phyloP scores from a whole-genome alignment of 169 alveolate species.

The Besnoitia besnoiti region DNA sequence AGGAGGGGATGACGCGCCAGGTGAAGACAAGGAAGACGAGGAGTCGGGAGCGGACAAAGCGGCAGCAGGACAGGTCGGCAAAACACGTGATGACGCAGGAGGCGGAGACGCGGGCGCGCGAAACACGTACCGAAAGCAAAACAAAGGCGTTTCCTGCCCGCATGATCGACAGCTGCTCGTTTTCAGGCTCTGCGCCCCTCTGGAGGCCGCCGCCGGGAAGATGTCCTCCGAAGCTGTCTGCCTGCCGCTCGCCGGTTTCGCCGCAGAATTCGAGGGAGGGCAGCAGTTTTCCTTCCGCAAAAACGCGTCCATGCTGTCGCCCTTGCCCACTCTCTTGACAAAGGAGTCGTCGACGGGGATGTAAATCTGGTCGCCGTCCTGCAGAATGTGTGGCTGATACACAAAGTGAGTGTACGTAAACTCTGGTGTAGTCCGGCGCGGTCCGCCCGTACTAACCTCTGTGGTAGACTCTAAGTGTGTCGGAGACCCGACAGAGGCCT shows the following conservation, averaged over 20 bases:
- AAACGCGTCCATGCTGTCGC: neutral
- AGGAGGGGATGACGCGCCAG: no score
- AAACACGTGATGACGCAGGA: neutral
- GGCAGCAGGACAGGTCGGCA: no score
- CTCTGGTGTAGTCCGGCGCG: neutral
- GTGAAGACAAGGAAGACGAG: neutral
- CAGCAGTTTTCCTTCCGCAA: neutral
- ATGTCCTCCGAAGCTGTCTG: no score
- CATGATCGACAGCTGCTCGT: neutral
- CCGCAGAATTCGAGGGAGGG: neutral
- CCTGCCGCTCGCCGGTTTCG: neutral
- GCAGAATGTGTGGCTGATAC: constrained; percentile 1
- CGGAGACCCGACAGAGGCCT: no score
- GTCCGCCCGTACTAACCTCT: neutral
- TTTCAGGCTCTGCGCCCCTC: no score
- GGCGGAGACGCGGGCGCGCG: neutral
- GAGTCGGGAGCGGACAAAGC: no score
- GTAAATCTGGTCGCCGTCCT: constrained; percentile 34
- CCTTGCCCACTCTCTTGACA: neutral
- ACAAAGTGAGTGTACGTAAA: constrained; percentile 16
- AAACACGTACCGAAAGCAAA: constrained; percentile 26
- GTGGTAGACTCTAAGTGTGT: neutral
- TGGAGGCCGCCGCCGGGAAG: no score
- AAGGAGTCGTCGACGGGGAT: constrained; percentile 28
- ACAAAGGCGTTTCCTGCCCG: neutral